phyloP scores from a whole-genome alignment of 176 grass and related monocot genomes.

The Paspalum vaginatum region DNA sequence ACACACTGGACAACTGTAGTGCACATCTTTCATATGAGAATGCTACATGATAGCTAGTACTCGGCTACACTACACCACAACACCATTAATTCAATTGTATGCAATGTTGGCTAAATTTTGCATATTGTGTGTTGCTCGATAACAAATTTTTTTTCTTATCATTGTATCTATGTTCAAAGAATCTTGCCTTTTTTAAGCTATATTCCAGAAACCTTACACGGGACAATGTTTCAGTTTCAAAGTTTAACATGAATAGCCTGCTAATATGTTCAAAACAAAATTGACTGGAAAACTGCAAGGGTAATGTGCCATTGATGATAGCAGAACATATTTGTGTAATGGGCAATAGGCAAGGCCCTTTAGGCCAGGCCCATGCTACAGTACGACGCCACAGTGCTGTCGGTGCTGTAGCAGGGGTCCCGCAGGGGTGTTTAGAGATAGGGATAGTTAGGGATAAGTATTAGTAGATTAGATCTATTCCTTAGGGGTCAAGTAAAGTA shows the following conservation, averaged over 20 bases:
- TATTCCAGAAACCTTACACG: conserved; percentile 3
- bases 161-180: background rate
- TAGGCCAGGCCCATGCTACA: too few relatives aligned
- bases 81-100: conserved; percentile 13
- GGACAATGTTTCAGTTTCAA: background rate
- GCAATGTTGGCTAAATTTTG: conserved; percentile 2
- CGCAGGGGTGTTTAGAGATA: too few relatives aligned
- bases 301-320: background rate
- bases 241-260: background rate
- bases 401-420: too few relatives aligned
- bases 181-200: background rate
- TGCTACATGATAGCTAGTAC: background rate
- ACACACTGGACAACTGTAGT: background rate
- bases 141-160: conserved; percentile 16
- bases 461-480: too few relatives aligned
- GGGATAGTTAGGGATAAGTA: too few relatives aligned
- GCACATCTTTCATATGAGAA: background rate
- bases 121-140: background rate
- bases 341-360: too few relatives aligned
- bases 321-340: background rate
- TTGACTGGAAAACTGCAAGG: background rate
- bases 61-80: conserved; percentile 29
- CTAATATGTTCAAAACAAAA: background rate
- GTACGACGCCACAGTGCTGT: too few relatives aligned
- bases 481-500: too few relatives aligned